Conservation (phyloP, 2,329 filamentous ascomycete species). For the Penicillium sp. region DNA sequence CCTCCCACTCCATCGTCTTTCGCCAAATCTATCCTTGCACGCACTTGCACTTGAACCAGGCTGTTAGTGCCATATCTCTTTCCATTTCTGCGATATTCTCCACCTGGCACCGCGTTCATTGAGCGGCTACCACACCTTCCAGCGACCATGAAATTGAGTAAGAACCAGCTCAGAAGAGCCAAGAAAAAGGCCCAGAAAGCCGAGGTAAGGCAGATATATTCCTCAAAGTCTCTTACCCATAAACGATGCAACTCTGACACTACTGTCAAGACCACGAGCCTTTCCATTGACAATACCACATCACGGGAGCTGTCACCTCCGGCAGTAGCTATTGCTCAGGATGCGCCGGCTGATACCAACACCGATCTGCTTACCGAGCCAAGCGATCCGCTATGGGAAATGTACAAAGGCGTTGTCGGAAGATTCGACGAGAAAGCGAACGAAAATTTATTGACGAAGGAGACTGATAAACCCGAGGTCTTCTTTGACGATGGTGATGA, state of each 20-base stretch:
- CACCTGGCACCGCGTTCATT: background rate
- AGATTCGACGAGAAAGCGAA: constrained; percentile 70
- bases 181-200: constrained; percentile 94
- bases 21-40: background rate
- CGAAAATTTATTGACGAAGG: constrained; percentile 64
- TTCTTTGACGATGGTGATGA: constrained; percentile 82
- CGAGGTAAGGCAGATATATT: constrained; percentile 44
- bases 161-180: constrained; percentile 89
- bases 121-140: background rate
- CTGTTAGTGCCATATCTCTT: background rate
- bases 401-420: constrained; percentile 79
- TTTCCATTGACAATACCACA: constrained; percentile 3
- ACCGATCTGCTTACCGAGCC: constrained; percentile 54
- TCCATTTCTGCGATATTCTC: background rate
- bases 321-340: constrained; percentile 12
- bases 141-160: constrained; percentile 67
- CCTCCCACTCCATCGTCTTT: background rate
- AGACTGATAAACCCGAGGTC: constrained; percentile 77
- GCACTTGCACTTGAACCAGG: background rate
- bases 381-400: constrained; percentile 75
- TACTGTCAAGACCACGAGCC: constrained; percentile 12
- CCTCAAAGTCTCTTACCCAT: background rate
- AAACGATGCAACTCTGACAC: constrained; percentile 13
- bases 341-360: constrained; percentile 47
- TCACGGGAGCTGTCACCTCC: constrained; percentile 8